Evolutionary conservation across 495 filamentous ascomycete genomes (phyloP).

Genomic region (Lophium mytilinum): DNA sequence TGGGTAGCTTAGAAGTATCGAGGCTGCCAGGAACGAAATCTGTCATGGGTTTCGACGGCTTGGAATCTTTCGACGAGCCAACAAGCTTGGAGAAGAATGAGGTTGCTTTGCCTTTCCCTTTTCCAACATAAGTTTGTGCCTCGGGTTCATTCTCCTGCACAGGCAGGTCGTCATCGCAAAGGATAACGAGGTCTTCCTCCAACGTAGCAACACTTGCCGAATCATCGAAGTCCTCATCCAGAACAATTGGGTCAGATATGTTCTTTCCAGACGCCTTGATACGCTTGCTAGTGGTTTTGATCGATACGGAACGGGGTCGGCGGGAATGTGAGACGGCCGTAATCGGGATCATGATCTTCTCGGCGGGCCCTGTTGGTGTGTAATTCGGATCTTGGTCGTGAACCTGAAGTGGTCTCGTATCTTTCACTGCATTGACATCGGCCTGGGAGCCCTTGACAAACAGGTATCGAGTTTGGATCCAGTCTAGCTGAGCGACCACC

Average conservation of each 20-base stretch:
- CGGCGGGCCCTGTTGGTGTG: constrained; percentile 35
- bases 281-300: constrained; percentile 24
- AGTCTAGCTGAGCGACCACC: constrained; percentile 70
- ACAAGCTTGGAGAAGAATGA: constrained; percentile 18
- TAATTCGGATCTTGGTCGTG: constrained; percentile 50
- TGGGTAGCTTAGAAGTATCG: constrained; percentile 45
- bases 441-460: constrained; percentile 47
- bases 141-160: constrained; percentile 4
- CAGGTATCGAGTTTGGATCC: constrained; percentile 88
- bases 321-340: constrained; percentile 41
- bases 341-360: constrained; percentile 43
- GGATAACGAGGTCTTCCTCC: constrained; percentile 43
- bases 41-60: constrained; percentile 33
- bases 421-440: constrained; percentile 2
- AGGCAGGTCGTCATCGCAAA: constrained; percentile 32
- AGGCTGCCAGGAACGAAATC: constrained; percentile 62
- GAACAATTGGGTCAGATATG: constrained; percentile 17
- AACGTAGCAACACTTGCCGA: constrained; percentile 44
- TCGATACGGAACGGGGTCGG: constrained; percentile 13
- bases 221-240: constrained; percentile 27
- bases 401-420: constrained; percentile 29
- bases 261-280: constrained; percentile 25
- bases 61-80: constrained; percentile 3
- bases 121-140: constrained; percentile 7
- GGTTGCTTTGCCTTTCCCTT: constrained; percentile 22